Conservation (phyloP, 2,329 filamentous ascomycete genomes). For the Claviceps pusilla region DNA sequence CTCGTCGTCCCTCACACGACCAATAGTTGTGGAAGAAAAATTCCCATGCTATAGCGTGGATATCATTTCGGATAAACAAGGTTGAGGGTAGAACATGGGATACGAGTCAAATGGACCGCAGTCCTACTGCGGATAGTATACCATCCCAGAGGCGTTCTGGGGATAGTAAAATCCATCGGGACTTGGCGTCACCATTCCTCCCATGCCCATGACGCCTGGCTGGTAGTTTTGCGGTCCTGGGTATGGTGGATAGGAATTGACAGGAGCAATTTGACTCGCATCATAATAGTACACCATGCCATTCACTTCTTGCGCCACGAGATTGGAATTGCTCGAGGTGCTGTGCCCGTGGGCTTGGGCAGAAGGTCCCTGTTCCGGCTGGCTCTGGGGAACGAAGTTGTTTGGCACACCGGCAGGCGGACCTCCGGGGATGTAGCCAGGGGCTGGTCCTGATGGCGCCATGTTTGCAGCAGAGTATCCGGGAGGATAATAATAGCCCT, state of each 20-base stretch:
- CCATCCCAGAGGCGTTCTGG: conserved; percentile 37
- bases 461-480: conserved; percentile 32
- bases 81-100: conserved; percentile 12
- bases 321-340: conserved; percentile 22
- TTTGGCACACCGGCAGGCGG: conserved; percentile 30
- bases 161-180: conserved; percentile 58
- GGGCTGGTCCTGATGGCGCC: conserved; percentile 35
- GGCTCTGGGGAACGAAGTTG: conserved; percentile 28
- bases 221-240: conserved; percentile 38
- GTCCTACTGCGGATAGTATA: conserved; percentile 46
- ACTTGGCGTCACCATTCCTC: conserved; percentile 62
- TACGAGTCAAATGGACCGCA: conserved; percentile 11
- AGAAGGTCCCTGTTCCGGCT: conserved; percentile 20
- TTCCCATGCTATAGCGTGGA: conserved; percentile 8
- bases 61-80: conserved; percentile 18
- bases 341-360: conserved; percentile 17
- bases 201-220: conserved; percentile 50
- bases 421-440: conserved; percentile 41
- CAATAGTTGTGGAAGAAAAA: neutral
- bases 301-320: conserved; percentile 75
- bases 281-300: conserved; percentile 96
- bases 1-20: neutral
- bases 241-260: conserved; percentile 33
- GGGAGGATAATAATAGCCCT: conserved; percentile 55
- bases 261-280: conserved; percentile 51